Evolutionary conservation across 2,329 filamentous ascomycete species (phyloP), one percentile per base, ranked within the genome.

Genomic region (Cladosporium sp.): DNA sequence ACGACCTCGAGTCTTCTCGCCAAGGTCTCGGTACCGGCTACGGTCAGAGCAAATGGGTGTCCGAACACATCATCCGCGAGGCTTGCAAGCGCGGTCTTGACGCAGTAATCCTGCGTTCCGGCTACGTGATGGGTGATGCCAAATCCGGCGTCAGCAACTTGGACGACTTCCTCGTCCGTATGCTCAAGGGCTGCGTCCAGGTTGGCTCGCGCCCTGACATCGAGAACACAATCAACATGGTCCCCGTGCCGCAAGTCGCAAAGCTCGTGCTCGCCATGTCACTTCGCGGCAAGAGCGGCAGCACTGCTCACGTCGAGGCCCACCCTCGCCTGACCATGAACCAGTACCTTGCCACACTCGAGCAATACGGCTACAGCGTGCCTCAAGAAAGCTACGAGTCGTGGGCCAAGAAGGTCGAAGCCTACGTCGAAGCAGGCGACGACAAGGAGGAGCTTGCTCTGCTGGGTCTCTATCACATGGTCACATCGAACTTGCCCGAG

Each of bases 41-140:
- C 68, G 92, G 93, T 2, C 92, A 97, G 73, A 86, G 84, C 64
- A 97, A 97, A 76, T 97, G 92, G 92, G 89, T 84, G 5, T 82
- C 83, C 3, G 85, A 88, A 69, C 84, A 83, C 64, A 80, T 97
- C 50, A 84, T 92, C 20, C 83, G 89, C 22, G 88, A 90, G 72
- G 92, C 93, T 25, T 90, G 92, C 51, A 79, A 79, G 59, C 83
- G 90, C 58, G 92, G 93, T 12, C 83, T 97, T 1, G 78, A 76
- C 15, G 92, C 90, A 15, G 82, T 87, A 20, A 84, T 96, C 42
- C 80, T 96, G 51, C 85, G 93, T 12, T 88, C 93, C 3, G 92
- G 93, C 30, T 97, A 97, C 72, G 86, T 97, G 38, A 81, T 88
- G 3, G 93, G 92, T 22, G 86, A 92, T 70, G 82, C 84, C 1